Percentiles rank a stretch among this genome's conserved stretches.
Evolutionary conservation across 2,329 filamentous ascomycete genomes (phyloP).

Genomic region (Eutypa lata): DNA sequence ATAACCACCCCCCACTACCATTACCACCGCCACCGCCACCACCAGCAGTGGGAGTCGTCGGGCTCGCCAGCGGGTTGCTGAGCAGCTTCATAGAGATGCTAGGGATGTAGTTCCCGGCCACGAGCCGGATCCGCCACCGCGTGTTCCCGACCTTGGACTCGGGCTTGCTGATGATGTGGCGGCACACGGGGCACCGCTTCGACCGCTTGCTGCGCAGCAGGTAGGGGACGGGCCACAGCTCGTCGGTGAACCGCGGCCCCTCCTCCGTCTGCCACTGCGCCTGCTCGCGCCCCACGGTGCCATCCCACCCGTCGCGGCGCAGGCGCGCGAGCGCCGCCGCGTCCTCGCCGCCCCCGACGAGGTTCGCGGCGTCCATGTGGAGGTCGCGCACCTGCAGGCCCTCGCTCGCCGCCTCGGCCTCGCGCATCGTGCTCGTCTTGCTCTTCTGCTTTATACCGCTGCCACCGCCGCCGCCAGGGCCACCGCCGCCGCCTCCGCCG

Average conservation of each 20-base stretch:
- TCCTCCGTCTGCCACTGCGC: constrained; percentile 45
- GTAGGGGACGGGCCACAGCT: constrained; percentile 78
- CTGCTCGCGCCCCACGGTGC: constrained; percentile 52
- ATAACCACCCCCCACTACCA: too few species aligned
- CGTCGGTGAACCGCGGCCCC: constrained; percentile 62
- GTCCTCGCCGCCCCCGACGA: constrained; percentile 48
- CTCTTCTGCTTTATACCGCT: constrained; percentile 63
- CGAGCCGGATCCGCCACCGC: constrained; percentile 86
- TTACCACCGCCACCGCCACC: too few species aligned
- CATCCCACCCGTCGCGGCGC: constrained; percentile 55
- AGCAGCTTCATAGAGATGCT: constrained; percentile 71
- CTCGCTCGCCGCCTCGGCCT: constrained; percentile 68
- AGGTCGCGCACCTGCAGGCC: constrained; percentile 64
- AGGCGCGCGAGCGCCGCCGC: too few species aligned
- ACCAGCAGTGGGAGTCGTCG: neutral
- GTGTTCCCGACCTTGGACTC: constrained; percentile 87
- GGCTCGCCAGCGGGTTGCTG: constrained; percentile 21
- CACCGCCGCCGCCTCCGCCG: constrained; percentile 55
- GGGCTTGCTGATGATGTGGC: constrained; percentile 92
- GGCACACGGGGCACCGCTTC: constrained; percentile 87
- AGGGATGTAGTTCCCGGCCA: constrained; percentile 86
- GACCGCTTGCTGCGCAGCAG: constrained; percentile 87
- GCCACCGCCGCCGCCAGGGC: constrained; percentile 42
- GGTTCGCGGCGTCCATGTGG: constrained; percentile 60
- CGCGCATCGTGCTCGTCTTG: constrained; percentile 73